Conservation (phyloP, 78 protist genomes). For the Chrysochromulina parva region DNA sequence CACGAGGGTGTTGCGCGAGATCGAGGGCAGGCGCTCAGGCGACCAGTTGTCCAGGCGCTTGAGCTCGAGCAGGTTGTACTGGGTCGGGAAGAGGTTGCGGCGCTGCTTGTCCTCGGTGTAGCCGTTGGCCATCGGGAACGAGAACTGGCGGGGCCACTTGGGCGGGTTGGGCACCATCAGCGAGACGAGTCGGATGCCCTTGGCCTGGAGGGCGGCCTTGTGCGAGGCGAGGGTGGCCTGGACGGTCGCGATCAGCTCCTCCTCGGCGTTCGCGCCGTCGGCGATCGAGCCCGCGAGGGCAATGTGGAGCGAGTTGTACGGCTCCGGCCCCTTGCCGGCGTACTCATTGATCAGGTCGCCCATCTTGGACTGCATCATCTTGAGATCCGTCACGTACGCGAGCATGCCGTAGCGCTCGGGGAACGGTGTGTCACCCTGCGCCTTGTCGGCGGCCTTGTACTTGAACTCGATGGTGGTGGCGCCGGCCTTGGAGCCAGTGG, state of each 20-base stretch:
- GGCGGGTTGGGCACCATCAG: slow-evolving; percentile 32
- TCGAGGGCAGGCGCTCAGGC: slow-evolving; percentile 46
- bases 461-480: background rate
- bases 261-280: background rate
- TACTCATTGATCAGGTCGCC: background rate
- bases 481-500: background rate
- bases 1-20: slow-evolving; percentile 65
- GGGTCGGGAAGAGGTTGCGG: slow-evolving; percentile 88
- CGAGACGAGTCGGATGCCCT: slow-evolving; percentile 53
- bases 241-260: background rate
- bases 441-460: background rate
- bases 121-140: slow-evolving; percentile 75
- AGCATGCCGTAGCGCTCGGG: background rate
- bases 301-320: slow-evolving; percentile 50
- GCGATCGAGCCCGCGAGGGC: background rate
- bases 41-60: slow-evolving; percentile 67
- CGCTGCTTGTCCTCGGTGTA: slow-evolving; percentile 77
- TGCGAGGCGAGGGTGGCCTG: background rate
- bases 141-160: slow-evolving; percentile 60
- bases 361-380: slow-evolving; percentile 29
- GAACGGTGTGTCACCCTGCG: background rate
- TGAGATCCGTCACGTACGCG: background rate
- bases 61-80: slow-evolving; percentile 86
- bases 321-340: background rate
- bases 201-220: background rate